Evolutionary conservation across 2,329 filamentous ascomycete genomes (phyloP), one percentile per base, ranked within the genome.

Genomic region (Alternaria incomplexa): DNA sequence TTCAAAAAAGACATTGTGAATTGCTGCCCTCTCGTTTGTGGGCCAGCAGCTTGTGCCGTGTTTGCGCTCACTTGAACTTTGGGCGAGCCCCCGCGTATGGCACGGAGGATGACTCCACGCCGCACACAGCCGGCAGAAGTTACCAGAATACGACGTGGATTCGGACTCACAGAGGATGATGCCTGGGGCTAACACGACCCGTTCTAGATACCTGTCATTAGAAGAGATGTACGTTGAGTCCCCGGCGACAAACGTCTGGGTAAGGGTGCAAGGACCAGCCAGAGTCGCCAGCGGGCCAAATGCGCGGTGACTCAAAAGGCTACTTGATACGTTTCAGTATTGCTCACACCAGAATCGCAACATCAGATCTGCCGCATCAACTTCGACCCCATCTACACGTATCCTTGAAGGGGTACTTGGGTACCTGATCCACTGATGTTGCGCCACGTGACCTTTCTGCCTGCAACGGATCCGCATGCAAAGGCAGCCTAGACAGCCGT

Each of bases 401-500:
- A 25, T 6, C 30, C 22, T 15, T 17, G 22, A 22, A 55, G 26
- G 9, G 32, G 32, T 44, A 43, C 46, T 15, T 40, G 36, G 36
- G 36, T 40, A 40, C 36, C 36, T 40, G 36, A 17, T 17, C 54
- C 46, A 58, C 17, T 60, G 58, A 62, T 40, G 58, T 55, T 44
- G 36, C 10, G 51, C 28, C 61, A 56, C 45, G 50, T 51, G 50
- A 48, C 43, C 30, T 44, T 45, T 45, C 61, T 46, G 56, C 32
- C 51, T 28, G 50, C 36, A 30, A 47, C 53, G 46, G 48, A 54
- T 66, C 64, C 63, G 25, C 43, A 47, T 36, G 48, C 25, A 50
- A 48, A 25, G 44, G 26, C 74, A 63, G 52, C 53, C 64, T 20
- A 58, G 55, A 48, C 61, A 69, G n/a, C 43, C 65, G 67, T 71